These are phyloP conservation scores for Trypanosoma cruzi DNA, from an alignment of 208 protist species.

Conservation along the genomic window DNA sequence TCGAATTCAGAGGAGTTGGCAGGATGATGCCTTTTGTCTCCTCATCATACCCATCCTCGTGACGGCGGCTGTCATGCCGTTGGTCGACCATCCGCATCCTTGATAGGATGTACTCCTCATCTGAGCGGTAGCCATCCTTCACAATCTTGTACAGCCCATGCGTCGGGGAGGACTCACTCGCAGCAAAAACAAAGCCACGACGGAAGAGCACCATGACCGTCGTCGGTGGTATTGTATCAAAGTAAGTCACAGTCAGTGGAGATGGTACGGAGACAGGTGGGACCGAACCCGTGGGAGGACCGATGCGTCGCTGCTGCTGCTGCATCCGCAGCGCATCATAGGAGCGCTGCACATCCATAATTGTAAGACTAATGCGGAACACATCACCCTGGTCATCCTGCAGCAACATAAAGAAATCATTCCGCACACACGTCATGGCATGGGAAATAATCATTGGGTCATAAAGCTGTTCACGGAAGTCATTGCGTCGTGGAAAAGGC, in stretches of 20 bases:
- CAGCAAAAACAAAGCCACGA: slow-evolving; percentile 96
- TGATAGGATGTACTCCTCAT: slow-evolving; percentile 74
- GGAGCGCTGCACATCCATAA: slow-evolving; percentile 75
- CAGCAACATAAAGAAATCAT: slow-evolving; percentile 96
- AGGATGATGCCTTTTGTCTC: slow-evolving; percentile 2
- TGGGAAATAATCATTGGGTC: slow-evolving; percentile 91
- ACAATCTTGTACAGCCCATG: slow-evolving; percentile 95
- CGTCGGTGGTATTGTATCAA: slow-evolving; percentile 97
- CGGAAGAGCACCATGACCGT: slow-evolving; percentile 92
- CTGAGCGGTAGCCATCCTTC: slow-evolving; percentile 71
- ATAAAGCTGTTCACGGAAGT: slow-evolving; percentile 76
- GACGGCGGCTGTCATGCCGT: slow-evolving; percentile 14
- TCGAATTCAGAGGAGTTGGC: neutral
- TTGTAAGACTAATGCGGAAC: slow-evolving; percentile 94
- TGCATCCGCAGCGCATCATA: slow-evolving; percentile 64
- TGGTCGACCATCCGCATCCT: slow-evolving; percentile 44
- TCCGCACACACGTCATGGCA: slow-evolving; percentile 71
- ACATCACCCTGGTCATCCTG: slow-evolving; percentile 98
- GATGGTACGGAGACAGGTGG: slow-evolving; percentile 44
- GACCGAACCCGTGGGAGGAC: slow-evolving; percentile 4
- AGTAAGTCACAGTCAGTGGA: slow-evolving; percentile 94
- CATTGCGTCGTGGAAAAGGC: slow-evolving; percentile 76
- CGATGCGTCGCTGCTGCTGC: slow-evolving; percentile 34
- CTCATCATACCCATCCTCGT: slow-evolving; percentile 17
- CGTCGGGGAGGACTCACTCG: slow-evolving; percentile 93